Base-by-base conservation (phyloP, 176 grass and related monocot species). In the Luzula sylvatica region DNA sequence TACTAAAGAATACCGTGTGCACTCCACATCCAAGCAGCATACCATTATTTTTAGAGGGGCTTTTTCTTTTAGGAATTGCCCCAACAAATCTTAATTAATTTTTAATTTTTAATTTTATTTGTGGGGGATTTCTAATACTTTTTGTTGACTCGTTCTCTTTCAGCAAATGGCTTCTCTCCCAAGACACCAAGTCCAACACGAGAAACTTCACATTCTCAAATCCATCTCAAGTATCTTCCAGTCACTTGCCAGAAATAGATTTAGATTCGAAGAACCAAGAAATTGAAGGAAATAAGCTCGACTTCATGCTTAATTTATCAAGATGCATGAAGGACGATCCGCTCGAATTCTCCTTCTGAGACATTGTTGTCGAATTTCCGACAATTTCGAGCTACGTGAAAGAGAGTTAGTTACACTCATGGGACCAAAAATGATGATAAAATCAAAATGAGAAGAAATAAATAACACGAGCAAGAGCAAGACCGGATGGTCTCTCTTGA, bases 1-100 rank as follows among this genome's bases (percentile, higher is more conserved):
- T 77, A 76, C 72, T 80, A 80, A 83, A 69, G 56, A 76, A 89
- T 82, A 83, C 64, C 75, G 63, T 83, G 75, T 78, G 81, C 52
- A 6, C 35, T 8, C 9, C 56, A 59, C 56, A 23, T 44, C 23
- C 8, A 60, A 60, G 20, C 56, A 60, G 38, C 56, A 43, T 60
- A 43, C 56, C 5, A 5, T 46, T 12, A 46, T 46, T 1, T 46
- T 46, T 46, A 7, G 30, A n/a, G 9, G 30, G 30, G 30, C 9
- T 4, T 9, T 9, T 35, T 9, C 9, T 9, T 35, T 7, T 9
- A 35, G 30, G 9, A 9, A 4, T 35, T 4, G 30, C 0, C 30
- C 30, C 30, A 35, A 35, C 30, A 35, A 35, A 35, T 35, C 30
- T n/a, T n/a, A n/a, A n/a, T n/a, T n/a, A n/a, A n/a, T n/a, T n/a